phyloP scores from a whole-genome alignment of 2,329 filamentous ascomycete species.

The Aspergillus piperis region DNA sequence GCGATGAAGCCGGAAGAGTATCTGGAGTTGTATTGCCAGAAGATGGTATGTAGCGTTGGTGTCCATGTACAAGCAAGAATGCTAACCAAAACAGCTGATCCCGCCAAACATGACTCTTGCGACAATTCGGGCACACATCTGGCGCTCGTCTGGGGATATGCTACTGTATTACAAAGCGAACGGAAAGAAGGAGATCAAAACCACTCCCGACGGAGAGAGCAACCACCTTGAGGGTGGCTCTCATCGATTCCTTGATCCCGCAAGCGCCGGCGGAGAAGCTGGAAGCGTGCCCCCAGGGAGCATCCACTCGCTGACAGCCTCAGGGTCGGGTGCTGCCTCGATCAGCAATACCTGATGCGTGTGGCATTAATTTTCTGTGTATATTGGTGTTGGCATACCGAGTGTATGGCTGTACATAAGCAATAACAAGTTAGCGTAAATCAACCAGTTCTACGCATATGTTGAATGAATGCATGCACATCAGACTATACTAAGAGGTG shows the following conservation, averaged over 20 bases:
- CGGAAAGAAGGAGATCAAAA: conserved; percentile 64
- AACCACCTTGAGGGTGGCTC: conserved; percentile 14
- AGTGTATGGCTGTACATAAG: background rate
- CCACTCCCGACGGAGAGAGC: conserved; percentile 22
- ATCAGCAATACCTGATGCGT: conserved; percentile 19
- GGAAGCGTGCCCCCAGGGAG: conserved; percentile 28
- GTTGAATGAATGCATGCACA: too few species aligned
- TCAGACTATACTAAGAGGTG: too few species aligned
- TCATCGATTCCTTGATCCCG: conserved; percentile 9
- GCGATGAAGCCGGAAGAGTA: conserved; percentile 83
- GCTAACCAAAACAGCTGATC: conserved; percentile 45
- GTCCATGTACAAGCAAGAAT: background rate
- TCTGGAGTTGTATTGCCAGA: conserved; percentile 91
- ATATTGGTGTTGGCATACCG: conserved; percentile 5
- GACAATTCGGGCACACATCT: conserved; percentile 86
- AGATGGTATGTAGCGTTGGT: conserved; percentile 64
- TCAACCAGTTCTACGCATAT: too few species aligned
- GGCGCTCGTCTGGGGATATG: conserved; percentile 94
- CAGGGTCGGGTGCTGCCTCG: conserved; percentile 29
- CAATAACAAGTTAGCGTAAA: too few species aligned
- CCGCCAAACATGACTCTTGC: conserved; percentile 87
- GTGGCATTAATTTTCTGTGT: background rate
- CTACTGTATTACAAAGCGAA: conserved; percentile 89
- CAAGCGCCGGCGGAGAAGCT: conserved; percentile 25
- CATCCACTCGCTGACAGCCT: conserved; percentile 35